Base-by-base conservation (phyloP, 2,329 filamentous ascomycete species). In the Microcyclospora tardicrescens region DNA sequence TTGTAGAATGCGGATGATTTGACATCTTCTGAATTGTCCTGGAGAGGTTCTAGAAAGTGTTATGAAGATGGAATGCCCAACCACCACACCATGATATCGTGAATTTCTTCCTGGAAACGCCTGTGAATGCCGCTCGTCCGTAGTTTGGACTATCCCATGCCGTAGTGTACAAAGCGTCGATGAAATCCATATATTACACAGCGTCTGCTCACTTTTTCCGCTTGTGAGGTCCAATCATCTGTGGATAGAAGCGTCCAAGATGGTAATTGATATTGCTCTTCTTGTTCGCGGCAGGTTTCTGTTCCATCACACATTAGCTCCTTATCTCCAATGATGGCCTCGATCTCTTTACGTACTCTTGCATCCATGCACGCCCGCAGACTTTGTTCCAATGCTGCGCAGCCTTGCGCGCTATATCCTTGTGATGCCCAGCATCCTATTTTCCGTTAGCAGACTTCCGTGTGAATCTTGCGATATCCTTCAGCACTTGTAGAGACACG, bases 241-340 rank as follows among this genome's bases (percentile, higher is more conserved):
- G 76, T 11, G 77, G 76, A 53, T 81, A 82, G 67, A 83, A 74
- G 54, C 91, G 76, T 49, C 75, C 73, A 33, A 96, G 68, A 60
- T 95, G 87, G 69, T 87, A 87, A 66, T 96, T 96, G 74, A 96
- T 86, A 47, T 74, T 77, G 61, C 78, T 89, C 67, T 79, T 84
- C 58, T 75, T 74, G 47, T 63, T 60, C 39, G 64, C 61, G 46
- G 61, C 61, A 35, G 71, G 61, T 69, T 69, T 75, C 76, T 79
- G 57, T 44, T 14, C 16, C 16, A 24, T 24, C 19, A 8, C 16
- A 28, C 10, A 28, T 28, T n/a, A 32, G 2, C 34, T 16, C 13
- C 30, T 13, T 10, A 37, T 36, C 30, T 32, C 30, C 12, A 10
- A 32, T 10, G 14, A n/a, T 10, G 14, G 30, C 30, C 6, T n/a